Conservation (phyloP, 305 asterid genomes). For the Coffea humblotiana region DNA sequence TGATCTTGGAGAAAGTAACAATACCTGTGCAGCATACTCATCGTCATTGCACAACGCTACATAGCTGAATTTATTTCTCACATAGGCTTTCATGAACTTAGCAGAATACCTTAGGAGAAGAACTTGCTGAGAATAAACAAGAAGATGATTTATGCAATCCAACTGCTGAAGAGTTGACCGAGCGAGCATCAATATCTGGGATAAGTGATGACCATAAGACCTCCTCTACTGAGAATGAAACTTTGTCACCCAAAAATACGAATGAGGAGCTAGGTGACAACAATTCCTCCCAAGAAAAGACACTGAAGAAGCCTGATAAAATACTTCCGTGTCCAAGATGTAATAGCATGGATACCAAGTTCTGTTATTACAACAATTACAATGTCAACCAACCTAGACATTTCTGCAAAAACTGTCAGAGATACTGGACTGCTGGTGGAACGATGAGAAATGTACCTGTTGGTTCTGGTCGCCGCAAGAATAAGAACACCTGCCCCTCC, state of each 20-base stretch:
- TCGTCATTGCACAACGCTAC: neutral
- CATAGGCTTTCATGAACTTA: slow-evolving; percentile 11
- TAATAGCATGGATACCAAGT: slow-evolving; percentile 77
- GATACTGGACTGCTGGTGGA: slow-evolving; percentile 91
- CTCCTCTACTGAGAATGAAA: slow-evolving; percentile 27
- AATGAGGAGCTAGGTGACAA: slow-evolving; percentile 37
- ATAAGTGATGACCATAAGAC: slow-evolving; percentile 30
- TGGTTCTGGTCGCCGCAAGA: slow-evolving; percentile 84
- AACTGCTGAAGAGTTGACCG: slow-evolving; percentile 28
- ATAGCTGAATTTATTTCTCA: slow-evolving; percentile 17
- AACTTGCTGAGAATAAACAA: slow-evolving; percentile 13
- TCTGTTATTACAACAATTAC: slow-evolving; percentile 88
- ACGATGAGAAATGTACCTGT: slow-evolving; percentile 76
- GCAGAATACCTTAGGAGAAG: slow-evolving; percentile 43
- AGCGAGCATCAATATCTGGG: slow-evolving; percentile 39
- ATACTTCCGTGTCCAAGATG: slow-evolving; percentile 78
- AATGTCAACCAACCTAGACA: slow-evolving; percentile 82
- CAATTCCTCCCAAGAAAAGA: slow-evolving; percentile 37
- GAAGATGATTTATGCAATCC: slow-evolving; percentile 29
- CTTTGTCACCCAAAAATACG: slow-evolving; percentile 20
- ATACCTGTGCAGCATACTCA: neutral
- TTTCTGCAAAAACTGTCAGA: slow-evolving; percentile 76
- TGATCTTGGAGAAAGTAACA: neutral
- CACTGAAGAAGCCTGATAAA: slow-evolving; percentile 66
- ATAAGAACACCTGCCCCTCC: slow-evolving; percentile 32